Percentiles rank a stretch among this genome's conserved stretches.
These are phyloP conservation scores for Aspergillus caelatus DNA, from an alignment of 2,329 filamentous ascomycete species.

Conservation along the genomic window DNA sequence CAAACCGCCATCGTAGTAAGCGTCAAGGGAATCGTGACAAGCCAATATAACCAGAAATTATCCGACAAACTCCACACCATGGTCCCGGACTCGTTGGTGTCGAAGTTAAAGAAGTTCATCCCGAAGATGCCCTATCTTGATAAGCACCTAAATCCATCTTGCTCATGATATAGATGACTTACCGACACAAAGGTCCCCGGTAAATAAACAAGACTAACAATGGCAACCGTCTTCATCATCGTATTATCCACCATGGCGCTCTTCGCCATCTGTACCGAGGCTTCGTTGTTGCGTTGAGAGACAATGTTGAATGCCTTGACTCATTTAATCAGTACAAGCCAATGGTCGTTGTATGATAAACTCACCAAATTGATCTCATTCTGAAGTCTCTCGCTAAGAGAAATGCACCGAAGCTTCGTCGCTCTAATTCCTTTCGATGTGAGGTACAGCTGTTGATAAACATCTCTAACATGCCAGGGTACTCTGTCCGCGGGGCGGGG, in stretches of 20 bases:
- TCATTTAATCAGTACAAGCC: no score
- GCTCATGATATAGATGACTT: neutral
- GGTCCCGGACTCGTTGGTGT: neutral
- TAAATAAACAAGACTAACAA: neutral
- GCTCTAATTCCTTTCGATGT: neutral
- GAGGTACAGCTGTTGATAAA: neutral
- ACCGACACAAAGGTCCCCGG: neutral
- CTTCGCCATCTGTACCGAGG: neutral
- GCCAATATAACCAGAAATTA: neutral
- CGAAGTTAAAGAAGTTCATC: neutral
- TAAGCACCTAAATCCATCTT: no score
- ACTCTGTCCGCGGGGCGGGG: neutral
- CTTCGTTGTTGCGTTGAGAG: neutral
- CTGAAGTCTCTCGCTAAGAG: neutral
- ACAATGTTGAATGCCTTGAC: neutral
- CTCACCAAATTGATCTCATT: neutral
- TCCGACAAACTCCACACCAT: neutral
- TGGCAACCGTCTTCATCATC: neutral
- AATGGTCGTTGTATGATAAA: no score
- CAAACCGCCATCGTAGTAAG: neutral
- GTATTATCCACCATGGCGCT: neutral
- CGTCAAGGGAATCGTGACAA: neutral
- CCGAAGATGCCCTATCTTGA: neutral
- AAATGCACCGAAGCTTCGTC: neutral
- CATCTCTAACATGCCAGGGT: neutral